These are phyloP conservation scores for Oenanthe javanica DNA, from an alignment of 140 eudicot genomes.

Conservation along the genomic window DNA sequence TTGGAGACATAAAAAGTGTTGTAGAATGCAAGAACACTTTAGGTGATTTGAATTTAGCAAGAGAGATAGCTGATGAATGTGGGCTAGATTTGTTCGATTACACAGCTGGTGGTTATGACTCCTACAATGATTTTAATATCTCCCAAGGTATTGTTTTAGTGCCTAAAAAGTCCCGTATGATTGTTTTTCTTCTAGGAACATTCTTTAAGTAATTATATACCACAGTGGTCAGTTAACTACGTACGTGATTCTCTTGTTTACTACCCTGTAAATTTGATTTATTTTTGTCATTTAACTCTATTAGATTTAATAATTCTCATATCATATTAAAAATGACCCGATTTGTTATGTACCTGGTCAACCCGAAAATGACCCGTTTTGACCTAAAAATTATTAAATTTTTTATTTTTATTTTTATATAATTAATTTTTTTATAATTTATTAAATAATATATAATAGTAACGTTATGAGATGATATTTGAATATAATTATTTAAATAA, in stretches of 20 bases:
- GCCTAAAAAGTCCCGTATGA: not conserved
- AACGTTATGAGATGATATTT: no score
- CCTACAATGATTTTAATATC: not conserved
- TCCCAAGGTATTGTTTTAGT: slow-evolving; percentile 20
- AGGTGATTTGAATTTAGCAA: slow-evolving; percentile 14
- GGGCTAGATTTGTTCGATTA: slow-evolving; percentile 23
- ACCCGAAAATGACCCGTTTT: no score
- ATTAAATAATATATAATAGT: no score
- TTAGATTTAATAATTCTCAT: no score
- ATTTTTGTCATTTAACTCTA: not conserved
- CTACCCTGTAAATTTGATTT: not conserved
- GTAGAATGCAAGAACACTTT: not conserved
- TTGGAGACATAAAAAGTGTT: not conserved
- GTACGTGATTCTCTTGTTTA: not conserved
- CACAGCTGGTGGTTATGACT: not conserved
- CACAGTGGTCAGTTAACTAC: not conserved
- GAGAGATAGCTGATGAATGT: slow-evolving; percentile 24
- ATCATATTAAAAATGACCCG: no score
- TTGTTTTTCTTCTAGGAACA: not conserved
- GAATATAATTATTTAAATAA: no score
- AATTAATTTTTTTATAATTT: no score
- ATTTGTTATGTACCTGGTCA: no score
- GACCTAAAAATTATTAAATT: no score
- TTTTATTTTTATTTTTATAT: no score
- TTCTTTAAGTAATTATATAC: not conserved